Conservation (phyloP, 441 rosid genomes). For the Aquilaria agallochum region DNA sequence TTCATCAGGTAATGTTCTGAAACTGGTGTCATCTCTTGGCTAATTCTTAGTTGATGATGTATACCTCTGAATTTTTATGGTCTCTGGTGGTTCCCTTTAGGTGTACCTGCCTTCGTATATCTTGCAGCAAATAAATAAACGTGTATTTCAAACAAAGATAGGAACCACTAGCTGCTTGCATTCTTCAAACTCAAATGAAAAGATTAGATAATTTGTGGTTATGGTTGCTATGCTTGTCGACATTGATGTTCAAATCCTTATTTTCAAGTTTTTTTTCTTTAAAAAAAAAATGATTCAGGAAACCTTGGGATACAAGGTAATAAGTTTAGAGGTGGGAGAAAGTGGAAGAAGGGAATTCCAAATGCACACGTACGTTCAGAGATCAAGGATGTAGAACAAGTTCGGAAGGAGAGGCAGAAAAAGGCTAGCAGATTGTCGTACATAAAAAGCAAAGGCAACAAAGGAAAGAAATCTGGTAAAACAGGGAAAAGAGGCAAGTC, state of each 20-base stretch:
- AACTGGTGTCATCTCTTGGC: background rate
- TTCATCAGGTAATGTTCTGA: slow-evolving; percentile 41
- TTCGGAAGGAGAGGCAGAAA: slow-evolving; percentile 84
- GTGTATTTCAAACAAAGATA: no score
- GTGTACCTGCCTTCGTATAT: no score
- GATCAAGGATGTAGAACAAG: slow-evolving; percentile 81
- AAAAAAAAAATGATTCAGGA: slow-evolving; percentile 30
- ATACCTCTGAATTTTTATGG: background rate
- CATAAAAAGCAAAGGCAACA: slow-evolving; percentile 51
- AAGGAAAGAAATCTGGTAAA: slow-evolving; percentile 38
- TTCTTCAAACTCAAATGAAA: no score
- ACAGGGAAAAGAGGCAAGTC: slow-evolving; percentile 38
- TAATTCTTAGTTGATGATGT: background rate
- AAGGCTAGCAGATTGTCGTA: slow-evolving; percentile 56
- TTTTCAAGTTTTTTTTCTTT: background rate
- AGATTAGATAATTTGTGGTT: background rate
- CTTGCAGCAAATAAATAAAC: no score
- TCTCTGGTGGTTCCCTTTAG: no score
- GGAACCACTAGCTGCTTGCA: no score
- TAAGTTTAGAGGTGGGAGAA: slow-evolving; percentile 43
- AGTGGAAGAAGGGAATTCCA: slow-evolving; percentile 43
- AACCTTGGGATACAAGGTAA: slow-evolving; percentile 26
- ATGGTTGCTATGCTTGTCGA: background rate
- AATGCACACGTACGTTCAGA: slow-evolving; percentile 82
- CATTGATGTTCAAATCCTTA: background rate